A percentile compares a stretch with the other conserved stretches of the same genome.
These are phyloP conservation scores for Hymenoscyphus albidus DNA, from an alignment of 2,329 filamentous ascomycete genomes.

Conservation along the genomic window DNA sequence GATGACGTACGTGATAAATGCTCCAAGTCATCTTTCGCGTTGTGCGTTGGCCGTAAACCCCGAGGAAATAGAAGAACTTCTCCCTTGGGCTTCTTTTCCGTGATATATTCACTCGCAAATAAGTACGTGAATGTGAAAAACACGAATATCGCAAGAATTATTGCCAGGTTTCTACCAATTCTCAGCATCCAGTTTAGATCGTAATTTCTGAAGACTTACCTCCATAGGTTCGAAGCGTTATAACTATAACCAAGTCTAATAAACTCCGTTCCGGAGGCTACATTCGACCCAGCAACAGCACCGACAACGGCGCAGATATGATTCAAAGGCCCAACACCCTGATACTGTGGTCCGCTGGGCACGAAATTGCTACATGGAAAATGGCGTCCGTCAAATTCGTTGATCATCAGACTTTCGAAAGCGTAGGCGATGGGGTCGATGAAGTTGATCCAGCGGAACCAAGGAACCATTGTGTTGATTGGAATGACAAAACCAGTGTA, in stretches of 20 bases:
- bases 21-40: conserved; percentile 5
- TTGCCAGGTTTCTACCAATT: conserved; percentile 54
- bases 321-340: conserved; percentile 8
- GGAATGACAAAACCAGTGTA: conserved; percentile 41
- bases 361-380: conserved; percentile 20
- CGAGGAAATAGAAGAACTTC: conserved; percentile 71
- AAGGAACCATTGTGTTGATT: conserved; percentile 61
- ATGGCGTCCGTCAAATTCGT: conserved; percentile 58
- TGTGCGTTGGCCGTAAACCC: conserved; percentile 34
- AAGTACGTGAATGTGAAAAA: conserved; percentile 61
- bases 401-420: conserved; percentile 76
- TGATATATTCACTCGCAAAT: conserved; percentile 54
- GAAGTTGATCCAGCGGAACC: conserved; percentile 80
- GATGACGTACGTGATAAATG: not conserved
- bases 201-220: not conserved
- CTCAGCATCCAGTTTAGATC: not conserved
- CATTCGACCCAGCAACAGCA: conserved; percentile 46
- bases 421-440: conserved; percentile 58
- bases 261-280: conserved; percentile 58
- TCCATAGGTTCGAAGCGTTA: conserved; percentile 36
- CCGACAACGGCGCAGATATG: conserved; percentile 55
- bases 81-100: conserved; percentile 54
- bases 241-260: conserved; percentile 54
- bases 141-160: conserved; percentile 59
- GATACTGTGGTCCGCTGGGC: conserved; percentile 28